These are phyloP conservation scores for Coffea humblotiana DNA, from an alignment of 305 asterid species.

Conservation along the genomic window DNA sequence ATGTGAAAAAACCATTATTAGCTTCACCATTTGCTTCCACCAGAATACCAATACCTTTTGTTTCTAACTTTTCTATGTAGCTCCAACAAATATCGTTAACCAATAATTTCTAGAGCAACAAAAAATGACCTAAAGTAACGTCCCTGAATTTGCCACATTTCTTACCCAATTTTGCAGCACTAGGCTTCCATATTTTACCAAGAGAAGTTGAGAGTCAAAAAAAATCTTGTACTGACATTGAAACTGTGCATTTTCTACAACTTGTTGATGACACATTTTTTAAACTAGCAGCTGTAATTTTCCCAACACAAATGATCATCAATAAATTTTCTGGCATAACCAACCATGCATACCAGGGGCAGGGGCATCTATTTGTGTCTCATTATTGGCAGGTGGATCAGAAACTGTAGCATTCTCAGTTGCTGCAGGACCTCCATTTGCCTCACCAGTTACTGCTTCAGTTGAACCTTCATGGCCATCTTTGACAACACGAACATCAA, in stretches of 20 bases:
- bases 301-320: background rate
- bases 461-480: constrained; percentile 38
- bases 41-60: background rate
- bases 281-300: background rate
- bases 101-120: background rate
- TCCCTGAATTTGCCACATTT: background rate
- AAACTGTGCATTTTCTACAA: background rate
- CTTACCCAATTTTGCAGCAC: background rate
- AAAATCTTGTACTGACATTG: background rate
- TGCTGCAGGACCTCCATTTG: constrained; percentile 36
- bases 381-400: constrained; percentile 34
- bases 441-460: constrained; percentile 24
- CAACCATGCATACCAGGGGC: constrained; percentile 44
- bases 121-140: background rate
- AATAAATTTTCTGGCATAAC: background rate
- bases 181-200: background rate
- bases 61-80: background rate
- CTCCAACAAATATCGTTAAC: background rate
- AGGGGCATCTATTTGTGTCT: constrained; percentile 30
- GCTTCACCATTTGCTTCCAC: background rate
- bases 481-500: constrained; percentile 63
- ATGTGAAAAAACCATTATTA: background rate
- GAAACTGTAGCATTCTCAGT: constrained; percentile 33
- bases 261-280: background rate
- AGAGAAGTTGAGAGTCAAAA: background rate